phyloP scores from a whole-genome alignment of 345 rosid genomes.

The Lumnitzera racemosa region DNA sequence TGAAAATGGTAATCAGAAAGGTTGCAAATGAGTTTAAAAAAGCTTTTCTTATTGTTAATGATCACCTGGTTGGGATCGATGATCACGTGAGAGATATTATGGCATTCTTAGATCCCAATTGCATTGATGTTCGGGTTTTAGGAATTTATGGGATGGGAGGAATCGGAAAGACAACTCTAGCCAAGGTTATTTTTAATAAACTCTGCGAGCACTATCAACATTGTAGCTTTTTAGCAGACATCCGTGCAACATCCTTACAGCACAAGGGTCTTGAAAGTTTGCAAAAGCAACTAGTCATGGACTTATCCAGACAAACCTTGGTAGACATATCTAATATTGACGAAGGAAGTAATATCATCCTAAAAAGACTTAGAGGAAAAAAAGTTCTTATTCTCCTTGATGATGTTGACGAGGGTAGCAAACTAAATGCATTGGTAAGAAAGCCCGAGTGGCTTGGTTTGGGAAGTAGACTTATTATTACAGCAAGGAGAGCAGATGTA shows the following conservation, averaged over 20 bases:
- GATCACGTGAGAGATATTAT: constrained; percentile 7
- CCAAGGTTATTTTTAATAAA: constrained; percentile 14
- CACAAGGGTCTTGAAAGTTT: too few relatives aligned
- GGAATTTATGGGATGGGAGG: constrained; percentile 30
- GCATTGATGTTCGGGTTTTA: constrained; percentile 7
- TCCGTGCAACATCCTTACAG: not conserved
- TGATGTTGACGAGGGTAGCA: not conserved
- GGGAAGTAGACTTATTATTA: constrained; percentile 6
- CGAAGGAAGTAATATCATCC: not conserved
- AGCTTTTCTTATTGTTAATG: constrained; percentile 13
- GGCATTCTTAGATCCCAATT: constrained; percentile 7
- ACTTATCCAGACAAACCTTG: too few relatives aligned
- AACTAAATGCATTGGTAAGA: not conserved
- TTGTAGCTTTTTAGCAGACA: constrained; percentile 13
- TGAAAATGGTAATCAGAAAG: constrained; percentile 10
- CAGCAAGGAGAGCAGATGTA: not conserved
- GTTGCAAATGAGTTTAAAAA: constrained; percentile 12
- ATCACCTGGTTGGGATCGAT: constrained; percentile 12
- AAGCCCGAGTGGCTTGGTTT: not conserved
- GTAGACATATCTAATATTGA: too few relatives aligned
- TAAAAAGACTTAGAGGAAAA: not conserved
- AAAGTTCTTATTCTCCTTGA: not conserved
- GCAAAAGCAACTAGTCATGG: too few relatives aligned
- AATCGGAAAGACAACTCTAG: constrained; percentile 31
- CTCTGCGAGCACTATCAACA: constrained; percentile 9